Evolutionary conservation across 1,284 basidiomycete species (phyloP).

Genomic region (Cutaneotrichosporon mucoides): DNA sequence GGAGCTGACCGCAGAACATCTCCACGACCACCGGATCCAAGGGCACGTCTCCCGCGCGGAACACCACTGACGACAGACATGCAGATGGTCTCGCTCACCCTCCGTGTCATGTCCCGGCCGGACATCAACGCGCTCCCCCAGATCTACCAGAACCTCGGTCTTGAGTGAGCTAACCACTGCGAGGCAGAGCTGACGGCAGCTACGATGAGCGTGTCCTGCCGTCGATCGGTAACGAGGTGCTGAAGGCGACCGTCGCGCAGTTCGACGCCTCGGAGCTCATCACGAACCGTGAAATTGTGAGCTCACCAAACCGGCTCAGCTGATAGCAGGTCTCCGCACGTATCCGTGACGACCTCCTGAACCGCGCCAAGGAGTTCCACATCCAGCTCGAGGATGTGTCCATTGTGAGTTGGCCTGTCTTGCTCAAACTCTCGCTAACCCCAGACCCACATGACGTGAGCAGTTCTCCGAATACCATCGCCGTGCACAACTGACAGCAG

Average conservation of each 20-base stretch:
- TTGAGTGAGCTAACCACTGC: slow-evolving; percentile 55
- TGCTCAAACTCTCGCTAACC: background rate
- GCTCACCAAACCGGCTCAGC: background rate
- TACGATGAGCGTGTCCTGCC: slow-evolving; percentile 95
- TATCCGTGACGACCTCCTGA: slow-evolving; percentile 82
- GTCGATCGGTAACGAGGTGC: slow-evolving; percentile 93
- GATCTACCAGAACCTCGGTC: slow-evolving; percentile 91
- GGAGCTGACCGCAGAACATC: slow-evolving; percentile 3
- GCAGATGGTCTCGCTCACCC: slow-evolving; percentile 75
- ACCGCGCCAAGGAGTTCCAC: slow-evolving; percentile 84
- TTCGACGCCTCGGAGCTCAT: slow-evolving; percentile 95
- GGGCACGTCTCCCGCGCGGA: slow-evolving; percentile 58
- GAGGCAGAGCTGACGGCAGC: slow-evolving; percentile 62
- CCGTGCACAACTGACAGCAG: slow-evolving; percentile 73
- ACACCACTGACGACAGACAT: slow-evolving; percentile 4
- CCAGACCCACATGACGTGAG: slow-evolving; percentile 6
- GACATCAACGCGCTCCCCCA: slow-evolving; percentile 81
- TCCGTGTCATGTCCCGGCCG: slow-evolving; percentile 91
- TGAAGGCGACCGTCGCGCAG: slow-evolving; percentile 97
- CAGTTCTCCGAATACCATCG: background rate
- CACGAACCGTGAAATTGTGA: slow-evolving; percentile 57
- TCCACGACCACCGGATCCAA: slow-evolving; percentile 10
- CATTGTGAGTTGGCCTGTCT: slow-evolving; percentile 51
- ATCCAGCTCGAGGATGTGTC: slow-evolving; percentile 97
- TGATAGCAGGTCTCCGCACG: slow-evolving; percentile 51